These are phyloP conservation scores for Aspergillus terreus DNA, from an alignment of 2,329 filamentous ascomycete species.

Conservation along the genomic window DNA sequence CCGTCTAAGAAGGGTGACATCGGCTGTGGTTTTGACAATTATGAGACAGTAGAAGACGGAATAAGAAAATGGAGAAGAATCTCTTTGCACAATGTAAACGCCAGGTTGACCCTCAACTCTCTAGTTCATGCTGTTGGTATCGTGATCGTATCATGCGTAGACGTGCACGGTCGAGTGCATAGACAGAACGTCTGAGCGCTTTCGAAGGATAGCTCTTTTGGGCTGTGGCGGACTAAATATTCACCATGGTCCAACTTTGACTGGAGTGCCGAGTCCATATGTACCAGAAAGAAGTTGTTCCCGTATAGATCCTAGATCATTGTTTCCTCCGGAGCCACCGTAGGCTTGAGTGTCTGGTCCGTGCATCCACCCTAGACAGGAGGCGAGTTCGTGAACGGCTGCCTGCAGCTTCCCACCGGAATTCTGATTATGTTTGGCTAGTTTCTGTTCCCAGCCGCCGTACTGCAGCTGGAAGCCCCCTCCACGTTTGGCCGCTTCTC, in stretches of 20 bases:
- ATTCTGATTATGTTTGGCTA: constrained; percentile 82
- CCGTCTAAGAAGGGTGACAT: constrained; percentile 3
- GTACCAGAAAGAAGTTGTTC: constrained; percentile 56
- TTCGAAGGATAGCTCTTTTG: background rate
- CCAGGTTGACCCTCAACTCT: constrained; percentile 36
- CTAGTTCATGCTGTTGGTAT: constrained; percentile 43
- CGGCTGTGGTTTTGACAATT: constrained; percentile 6
- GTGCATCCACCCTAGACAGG: constrained; percentile 75
- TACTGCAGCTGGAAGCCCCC: constrained; percentile 87
- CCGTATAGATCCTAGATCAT: constrained; percentile 47
- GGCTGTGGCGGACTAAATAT: background rate
- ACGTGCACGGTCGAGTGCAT: constrained; percentile 26
- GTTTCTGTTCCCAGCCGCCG: constrained; percentile 85
- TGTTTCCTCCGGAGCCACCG: constrained; percentile 28
- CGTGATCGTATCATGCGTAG: constrained; percentile 42
- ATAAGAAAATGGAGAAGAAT: constrained; percentile 2
- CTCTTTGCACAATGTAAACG: constrained; percentile 36
- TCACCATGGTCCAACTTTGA: constrained; percentile 57
- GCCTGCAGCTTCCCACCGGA: constrained; percentile 76
- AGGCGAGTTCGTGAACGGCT: constrained; percentile 73
- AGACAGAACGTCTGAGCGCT: constrained; percentile 13
- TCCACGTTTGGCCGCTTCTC: constrained; percentile 84
- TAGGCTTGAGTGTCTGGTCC: constrained; percentile 31
- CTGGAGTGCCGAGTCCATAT: constrained; percentile 52
- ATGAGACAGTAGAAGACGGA: constrained; percentile 8